Evolutionary conservation across 2,329 filamentous ascomycete genomes (phyloP).

Genomic region (Aspergillus quadrilineatus): DNA sequence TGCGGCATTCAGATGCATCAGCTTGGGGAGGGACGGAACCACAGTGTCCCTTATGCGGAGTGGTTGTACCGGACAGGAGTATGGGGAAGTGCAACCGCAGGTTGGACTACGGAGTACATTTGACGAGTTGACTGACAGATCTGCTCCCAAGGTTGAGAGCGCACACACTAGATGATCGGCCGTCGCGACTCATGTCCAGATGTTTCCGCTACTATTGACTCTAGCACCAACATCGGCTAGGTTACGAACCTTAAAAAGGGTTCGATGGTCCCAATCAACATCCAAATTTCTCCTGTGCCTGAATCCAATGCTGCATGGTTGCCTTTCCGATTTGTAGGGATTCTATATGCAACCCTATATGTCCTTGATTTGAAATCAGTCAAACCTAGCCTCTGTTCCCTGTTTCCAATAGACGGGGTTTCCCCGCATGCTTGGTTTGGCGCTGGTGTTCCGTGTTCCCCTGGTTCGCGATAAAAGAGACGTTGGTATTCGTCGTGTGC

Average conservation of each 20-base stretch:
- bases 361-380: background rate
- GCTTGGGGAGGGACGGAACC: too few relatives aligned
- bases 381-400: background rate
- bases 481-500: background rate
- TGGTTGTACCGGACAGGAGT: too few relatives aligned
- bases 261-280: background rate
- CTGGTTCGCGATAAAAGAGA: background rate
- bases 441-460: background rate
- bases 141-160: background rate
- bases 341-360: background rate
- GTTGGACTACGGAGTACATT: background rate
- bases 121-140: background rate
- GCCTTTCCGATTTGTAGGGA: background rate
- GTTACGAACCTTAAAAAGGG: background rate
- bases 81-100: background rate
- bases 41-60: too few relatives aligned
- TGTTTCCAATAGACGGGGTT: background rate
- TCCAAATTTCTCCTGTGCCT: background rate
- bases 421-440: conserved; percentile 2
- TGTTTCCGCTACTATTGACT: background rate
- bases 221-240: background rate
- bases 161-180: background rate
- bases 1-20: background rate
- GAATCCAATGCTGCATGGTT: background rate
- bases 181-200: background rate